Conservation (phyloP, 345 rosid genomes). For the Citrus inodora region DNA sequence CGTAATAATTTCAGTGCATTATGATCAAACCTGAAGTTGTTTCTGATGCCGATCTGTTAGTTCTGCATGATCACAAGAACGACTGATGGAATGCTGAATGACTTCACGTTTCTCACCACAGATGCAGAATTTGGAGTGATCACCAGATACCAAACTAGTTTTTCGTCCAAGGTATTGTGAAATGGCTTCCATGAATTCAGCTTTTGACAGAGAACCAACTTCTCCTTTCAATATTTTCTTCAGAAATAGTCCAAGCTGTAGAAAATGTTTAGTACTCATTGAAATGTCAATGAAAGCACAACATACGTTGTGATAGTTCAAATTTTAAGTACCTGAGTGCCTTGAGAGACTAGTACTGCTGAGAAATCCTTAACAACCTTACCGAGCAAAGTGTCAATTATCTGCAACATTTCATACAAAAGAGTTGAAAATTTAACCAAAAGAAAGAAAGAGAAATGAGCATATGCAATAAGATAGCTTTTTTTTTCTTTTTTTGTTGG, state of each 20-base stretch:
- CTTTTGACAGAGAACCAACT: constrained; percentile 49
- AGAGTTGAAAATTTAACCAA: background rate
- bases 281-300: background rate
- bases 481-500: too few species aligned
- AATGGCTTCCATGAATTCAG: constrained; percentile 68
- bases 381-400: constrained; percentile 73
- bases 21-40: constrained; percentile 59
- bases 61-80: constrained; percentile 33
- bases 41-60: constrained; percentile 50
- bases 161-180: constrained; percentile 67
- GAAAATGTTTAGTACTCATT: background rate
- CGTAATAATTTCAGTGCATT: background rate
- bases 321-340: constrained; percentile 59
- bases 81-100: constrained; percentile 20
- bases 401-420: constrained; percentile 37
- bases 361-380: constrained; percentile 90
- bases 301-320: background rate
- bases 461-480: background rate
- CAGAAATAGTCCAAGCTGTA: constrained; percentile 62
- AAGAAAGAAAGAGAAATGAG: background rate
- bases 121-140: constrained; percentile 73
- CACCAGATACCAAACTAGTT: constrained; percentile 50
- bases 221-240: constrained; percentile 74
- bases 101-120: constrained; percentile 63
- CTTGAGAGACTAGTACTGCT: constrained; percentile 79